These are phyloP conservation scores for Cladophialophora psammophila DNA, from an alignment of 2,329 filamentous ascomycete species.

Conservation along the genomic window DNA sequence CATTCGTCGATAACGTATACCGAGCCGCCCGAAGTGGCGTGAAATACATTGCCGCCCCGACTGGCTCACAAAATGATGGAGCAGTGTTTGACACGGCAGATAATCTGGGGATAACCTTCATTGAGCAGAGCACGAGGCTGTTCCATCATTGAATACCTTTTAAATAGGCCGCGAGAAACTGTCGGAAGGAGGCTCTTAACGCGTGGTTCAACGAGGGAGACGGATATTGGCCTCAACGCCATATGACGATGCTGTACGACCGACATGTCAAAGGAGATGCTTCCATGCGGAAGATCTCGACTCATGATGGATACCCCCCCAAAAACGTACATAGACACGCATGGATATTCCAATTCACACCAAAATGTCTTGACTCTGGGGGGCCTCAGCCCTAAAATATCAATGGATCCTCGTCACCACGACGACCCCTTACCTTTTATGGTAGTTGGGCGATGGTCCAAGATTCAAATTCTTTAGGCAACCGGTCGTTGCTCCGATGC, in stretches of 20 bases:
- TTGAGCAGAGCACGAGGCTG: constrained; percentile 90
- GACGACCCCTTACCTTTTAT: neutral
- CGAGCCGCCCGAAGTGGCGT: constrained; percentile 84
- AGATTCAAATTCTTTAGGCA: neutral
- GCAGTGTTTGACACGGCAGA: constrained; percentile 79
- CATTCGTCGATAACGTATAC: constrained; percentile 98
- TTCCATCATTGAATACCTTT: constrained; percentile 78
- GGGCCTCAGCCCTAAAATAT: neutral
- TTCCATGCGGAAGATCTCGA: neutral
- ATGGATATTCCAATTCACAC: neutral
- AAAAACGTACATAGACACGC: neutral
- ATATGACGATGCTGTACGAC: neutral
- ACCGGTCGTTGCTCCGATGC: neutral
- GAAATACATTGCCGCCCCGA: constrained; percentile 95
- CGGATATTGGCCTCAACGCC: constrained; percentile 5
- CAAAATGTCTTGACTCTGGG: neutral
- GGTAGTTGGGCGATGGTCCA: neutral
- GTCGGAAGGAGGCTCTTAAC: neutral
- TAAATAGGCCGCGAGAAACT: neutral
- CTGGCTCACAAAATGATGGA: constrained; percentile 68
- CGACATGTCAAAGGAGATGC: neutral
- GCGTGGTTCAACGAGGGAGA: neutral
- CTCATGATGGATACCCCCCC: neutral
- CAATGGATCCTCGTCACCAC: neutral
- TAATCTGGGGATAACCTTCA: constrained; percentile 89